Conservation (phyloP, 2,329 filamentous ascomycete genomes). For the Calonectria henricotiae region DNA sequence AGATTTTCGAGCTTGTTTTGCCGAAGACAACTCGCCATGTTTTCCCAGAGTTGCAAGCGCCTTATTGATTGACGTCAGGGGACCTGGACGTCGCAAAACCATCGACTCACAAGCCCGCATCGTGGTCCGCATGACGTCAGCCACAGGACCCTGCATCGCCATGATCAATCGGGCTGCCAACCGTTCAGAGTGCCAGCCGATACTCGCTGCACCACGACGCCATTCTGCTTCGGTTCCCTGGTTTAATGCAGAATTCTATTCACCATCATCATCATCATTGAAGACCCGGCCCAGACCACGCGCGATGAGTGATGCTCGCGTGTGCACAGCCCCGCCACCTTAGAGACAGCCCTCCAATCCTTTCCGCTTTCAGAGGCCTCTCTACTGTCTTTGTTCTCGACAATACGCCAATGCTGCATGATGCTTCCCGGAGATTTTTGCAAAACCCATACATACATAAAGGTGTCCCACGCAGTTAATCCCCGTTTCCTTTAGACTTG, state of each 20-base stretch:
- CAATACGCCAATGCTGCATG: constrained; percentile 16
- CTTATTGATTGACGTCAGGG: constrained; percentile 49
- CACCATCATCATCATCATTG: constrained; percentile 31
- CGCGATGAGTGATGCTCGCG: constrained; percentile 36
- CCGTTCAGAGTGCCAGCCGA: constrained; percentile 1
- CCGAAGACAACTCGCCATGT: constrained; percentile 21
- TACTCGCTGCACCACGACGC: constrained; percentile 48
- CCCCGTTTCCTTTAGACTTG: constrained; percentile 31
- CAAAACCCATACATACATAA: constrained; percentile 46
- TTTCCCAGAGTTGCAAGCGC: constrained; percentile 15
- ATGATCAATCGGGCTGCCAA: constrained; percentile 22
- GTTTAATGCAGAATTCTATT: constrained; percentile 30
- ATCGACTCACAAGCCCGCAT: constrained; percentile 30
- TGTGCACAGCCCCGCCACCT: constrained; percentile 38
- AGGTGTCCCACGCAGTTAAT: constrained; percentile 32
- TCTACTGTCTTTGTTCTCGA: not conserved
- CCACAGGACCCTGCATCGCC: constrained; percentile 47
- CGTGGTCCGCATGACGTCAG: constrained; percentile 49
- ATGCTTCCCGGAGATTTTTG: constrained; percentile 7
- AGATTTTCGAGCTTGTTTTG: not conserved
- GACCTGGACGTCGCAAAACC: constrained; percentile 34
- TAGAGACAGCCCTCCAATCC: constrained; percentile 15
- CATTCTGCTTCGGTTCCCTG: constrained; percentile 42
- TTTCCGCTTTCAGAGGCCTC: constrained; percentile 17
- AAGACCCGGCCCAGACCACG: constrained; percentile 25